phyloP scores from a whole-genome alignment of 2,329 filamentous ascomycete genomes.

The Ophioceras dolichostomum region DNA sequence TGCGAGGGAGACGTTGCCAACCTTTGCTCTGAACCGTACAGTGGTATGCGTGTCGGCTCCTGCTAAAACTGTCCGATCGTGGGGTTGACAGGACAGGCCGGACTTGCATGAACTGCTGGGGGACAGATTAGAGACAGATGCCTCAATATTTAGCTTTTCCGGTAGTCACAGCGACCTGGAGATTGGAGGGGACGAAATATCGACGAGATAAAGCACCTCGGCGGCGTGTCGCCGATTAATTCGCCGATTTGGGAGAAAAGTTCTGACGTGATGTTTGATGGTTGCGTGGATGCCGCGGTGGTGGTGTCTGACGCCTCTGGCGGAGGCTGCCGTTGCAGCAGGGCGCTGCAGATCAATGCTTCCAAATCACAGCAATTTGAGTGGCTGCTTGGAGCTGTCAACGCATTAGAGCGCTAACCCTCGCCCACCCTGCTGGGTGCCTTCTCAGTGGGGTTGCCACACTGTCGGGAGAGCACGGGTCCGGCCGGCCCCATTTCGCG shows the following conservation, averaged over 20 bases:
- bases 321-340: neutral
- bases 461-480: neutral
- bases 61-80: no score
- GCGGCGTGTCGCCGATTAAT: neutral
- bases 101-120: no score
- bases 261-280: no score
- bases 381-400: neutral
- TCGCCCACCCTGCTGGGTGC: no score
- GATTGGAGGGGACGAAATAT: neutral
- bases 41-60: no score
- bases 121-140: no score
- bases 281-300: no score
- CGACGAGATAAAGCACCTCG: neutral
- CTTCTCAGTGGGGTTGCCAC: no score
- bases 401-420: neutral
- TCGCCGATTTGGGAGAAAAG: neutral
- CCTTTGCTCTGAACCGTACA: no score
- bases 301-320: no score
- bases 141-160: neutral
- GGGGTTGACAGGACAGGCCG: neutral
- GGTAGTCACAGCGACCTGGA: neutral
- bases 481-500: neutral
- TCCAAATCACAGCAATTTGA: neutral
- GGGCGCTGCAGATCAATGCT: neutral
- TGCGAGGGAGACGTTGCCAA: neutral